Evolutionary conservation across 768 basidiomycete genomes (phyloP), one percentile per base, ranked within the genome.

Genomic region (Megacollybia marginata): DNA sequence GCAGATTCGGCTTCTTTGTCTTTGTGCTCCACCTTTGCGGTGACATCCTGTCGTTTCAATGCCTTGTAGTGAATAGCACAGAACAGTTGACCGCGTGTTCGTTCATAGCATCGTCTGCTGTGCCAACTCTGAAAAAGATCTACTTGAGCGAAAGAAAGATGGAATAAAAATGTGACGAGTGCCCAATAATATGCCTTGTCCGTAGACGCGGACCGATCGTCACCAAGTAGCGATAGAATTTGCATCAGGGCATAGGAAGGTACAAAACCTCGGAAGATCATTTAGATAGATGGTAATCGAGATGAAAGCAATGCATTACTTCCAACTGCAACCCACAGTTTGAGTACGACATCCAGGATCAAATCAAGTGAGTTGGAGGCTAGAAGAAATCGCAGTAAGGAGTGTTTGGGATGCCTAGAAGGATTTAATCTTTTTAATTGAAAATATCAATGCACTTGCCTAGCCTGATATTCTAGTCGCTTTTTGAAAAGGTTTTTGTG

Each of bases 61-160:
- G 83, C 75, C 60, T 87, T 87, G 58, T 81, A 81, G 60, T 87
- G 85, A 23, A 87, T 60, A 15, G 75, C 71, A 55, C 84, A 85
- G 55, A 87, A 85, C 1, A 87, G 67, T 57, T 85, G 83, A 4
- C 85, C 84, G 6, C 84, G 71, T 28, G 83, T 85, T 10, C 84
- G 71, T 57, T 87, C 84, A 57, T 87, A 87, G 57, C 80, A 83
- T 42, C 84, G 65, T 42, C 84, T 71, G 1, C 77, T 80, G 57
- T 83, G 78, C 83, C 82, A 87, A n/a, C 68, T 62, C 57, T 80
- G 73, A 58, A 80, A 75, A 33, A 85, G 60, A 58, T 84, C 83
- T 15, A 76, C 69, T 54, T 84, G 82, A 0, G 83, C 85, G 59
- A 85, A 83, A 0, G 83, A 83, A 2, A 85, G 67, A 58, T 85